Conservation (phyloP, 75 land plant genomes). For the Pseudotsuga menziesii region DNA sequence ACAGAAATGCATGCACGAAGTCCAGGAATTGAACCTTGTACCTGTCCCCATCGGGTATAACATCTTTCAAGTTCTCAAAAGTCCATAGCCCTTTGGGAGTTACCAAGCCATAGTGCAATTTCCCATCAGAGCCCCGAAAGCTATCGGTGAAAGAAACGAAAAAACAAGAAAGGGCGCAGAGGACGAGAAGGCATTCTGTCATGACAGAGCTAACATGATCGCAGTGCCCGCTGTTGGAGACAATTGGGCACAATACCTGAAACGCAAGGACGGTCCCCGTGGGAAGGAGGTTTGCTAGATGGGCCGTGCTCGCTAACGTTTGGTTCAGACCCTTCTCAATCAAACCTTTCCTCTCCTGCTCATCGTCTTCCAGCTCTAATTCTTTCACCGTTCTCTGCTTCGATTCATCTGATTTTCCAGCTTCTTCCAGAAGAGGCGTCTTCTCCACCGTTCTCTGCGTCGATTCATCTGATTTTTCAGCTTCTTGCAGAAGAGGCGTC, state of each 20-base stretch:
- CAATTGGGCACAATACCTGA: conserved; percentile 13
- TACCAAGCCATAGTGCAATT: conserved; percentile 50
- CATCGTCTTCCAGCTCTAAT: not conserved
- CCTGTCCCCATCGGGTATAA: not conserved
- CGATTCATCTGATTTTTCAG: no score
- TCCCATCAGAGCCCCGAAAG: conserved; percentile 35
- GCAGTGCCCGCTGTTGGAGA: conserved; percentile 12
- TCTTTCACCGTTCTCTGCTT: no score
- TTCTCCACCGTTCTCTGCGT: no score
- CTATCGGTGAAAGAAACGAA: conserved; percentile 67
- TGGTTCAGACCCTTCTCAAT: not conserved
- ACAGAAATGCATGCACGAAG: conserved; percentile 45
- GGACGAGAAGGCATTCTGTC: conserved; percentile 16
- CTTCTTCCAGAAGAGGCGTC: no score
- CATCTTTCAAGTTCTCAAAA: conserved; percentile 12
- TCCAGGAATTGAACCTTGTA: conserved; percentile 51
- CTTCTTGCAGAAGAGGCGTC: no score
- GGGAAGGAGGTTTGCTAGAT: conserved; percentile 26
- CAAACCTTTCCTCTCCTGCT: not conserved
- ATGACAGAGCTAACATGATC: not conserved
- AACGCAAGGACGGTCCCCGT: conserved; percentile 24
- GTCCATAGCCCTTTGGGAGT: conserved; percentile 56
- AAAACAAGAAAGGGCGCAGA: conserved; percentile 32
- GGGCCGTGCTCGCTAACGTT: conserved; percentile 1
- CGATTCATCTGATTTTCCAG: no score